Evolutionary conservation across 441 rosid genomes (phyloP), one percentile per base, ranked within the genome.

Genomic region (Corymbia citriodora): DNA sequence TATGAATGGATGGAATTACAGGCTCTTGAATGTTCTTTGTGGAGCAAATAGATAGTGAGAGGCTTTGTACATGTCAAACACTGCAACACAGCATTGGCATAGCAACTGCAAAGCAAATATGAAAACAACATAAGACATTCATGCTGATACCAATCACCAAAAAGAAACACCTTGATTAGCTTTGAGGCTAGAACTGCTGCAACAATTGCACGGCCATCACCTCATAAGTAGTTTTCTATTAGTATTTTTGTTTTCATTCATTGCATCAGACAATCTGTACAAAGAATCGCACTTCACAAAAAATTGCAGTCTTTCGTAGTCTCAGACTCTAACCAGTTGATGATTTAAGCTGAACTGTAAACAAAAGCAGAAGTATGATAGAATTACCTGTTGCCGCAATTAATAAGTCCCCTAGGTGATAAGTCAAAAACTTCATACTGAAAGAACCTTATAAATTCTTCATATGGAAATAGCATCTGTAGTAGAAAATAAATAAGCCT

Each of bases 31-130:
- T 97, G 99, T 81, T 95, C 93, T 92, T 96, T 93, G 48, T 88
- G 96, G 88, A 97, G 97, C 94, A 96, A 93, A 93, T 94, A 97
- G 90, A 94, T 93, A 89, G 94, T 92, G 65, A 96, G 96, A 91
- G 99, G 99, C 94, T 94, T 96, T 70, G 98, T 97, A 93, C 95
- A 95, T 87, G 98, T 94, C 93, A 96, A 91, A 91, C 98, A 96
- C 92, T 97, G 99, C 93, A 97, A 94, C 89, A 96, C 98, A 50
- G 99, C 98, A 93, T 97, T 97, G 55, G 99, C 99, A 93, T 96
- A 96, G 95, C 99, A 97, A 90, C 98, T 97, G 98, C 94, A 91
- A 88, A 86, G 92, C 31, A 90, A 45, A 90, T 89, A 61, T 49
- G 49, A 88, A 87, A 27, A 29, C 88, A 87, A 61, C 50, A 55